phyloP scores from a whole-genome alignment of 345 rosid genomes.

The Boechera divaricarpa region DNA sequence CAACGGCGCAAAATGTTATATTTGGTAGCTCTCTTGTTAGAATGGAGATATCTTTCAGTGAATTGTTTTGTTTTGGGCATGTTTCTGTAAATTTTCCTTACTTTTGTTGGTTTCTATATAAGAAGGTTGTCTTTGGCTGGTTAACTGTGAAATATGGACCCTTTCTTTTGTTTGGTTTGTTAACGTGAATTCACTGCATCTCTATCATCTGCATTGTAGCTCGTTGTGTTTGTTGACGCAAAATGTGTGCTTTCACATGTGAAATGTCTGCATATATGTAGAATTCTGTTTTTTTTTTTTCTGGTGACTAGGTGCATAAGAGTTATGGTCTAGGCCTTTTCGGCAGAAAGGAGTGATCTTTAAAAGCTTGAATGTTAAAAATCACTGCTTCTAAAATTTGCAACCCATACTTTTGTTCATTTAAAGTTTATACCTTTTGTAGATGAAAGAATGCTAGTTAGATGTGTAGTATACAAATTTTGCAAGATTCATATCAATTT shows the following conservation, averaged over 20 bases:
- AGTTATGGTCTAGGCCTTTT: background rate
- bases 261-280: slow-evolving; percentile 3
- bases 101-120: background rate
- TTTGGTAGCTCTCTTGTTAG: slow-evolving; percentile 26
- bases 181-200: background rate
- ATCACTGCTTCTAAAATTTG: background rate
- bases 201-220: slow-evolving; percentile 21
- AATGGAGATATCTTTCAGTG: background rate
- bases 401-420: background rate
- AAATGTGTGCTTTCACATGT: slow-evolving; percentile 23
- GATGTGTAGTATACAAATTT: background rate
- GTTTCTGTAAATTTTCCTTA: background rate
- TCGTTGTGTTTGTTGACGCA: slow-evolving; percentile 16
- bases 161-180: slow-evolving; percentile 16
- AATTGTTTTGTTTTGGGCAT: slow-evolving; percentile 14
- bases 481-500: background rate
- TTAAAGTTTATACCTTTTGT: background rate
- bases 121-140: background rate
- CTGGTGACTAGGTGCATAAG: background rate
- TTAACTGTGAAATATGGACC: background rate
- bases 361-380: too few relatives aligned
- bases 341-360: background rate
- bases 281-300: background rate
- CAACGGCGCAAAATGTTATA: background rate
- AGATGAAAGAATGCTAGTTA: background rate